phyloP scores from a whole-genome alignment of 768 basidiomycete species.

The Gymnopilus dilepis region DNA sequence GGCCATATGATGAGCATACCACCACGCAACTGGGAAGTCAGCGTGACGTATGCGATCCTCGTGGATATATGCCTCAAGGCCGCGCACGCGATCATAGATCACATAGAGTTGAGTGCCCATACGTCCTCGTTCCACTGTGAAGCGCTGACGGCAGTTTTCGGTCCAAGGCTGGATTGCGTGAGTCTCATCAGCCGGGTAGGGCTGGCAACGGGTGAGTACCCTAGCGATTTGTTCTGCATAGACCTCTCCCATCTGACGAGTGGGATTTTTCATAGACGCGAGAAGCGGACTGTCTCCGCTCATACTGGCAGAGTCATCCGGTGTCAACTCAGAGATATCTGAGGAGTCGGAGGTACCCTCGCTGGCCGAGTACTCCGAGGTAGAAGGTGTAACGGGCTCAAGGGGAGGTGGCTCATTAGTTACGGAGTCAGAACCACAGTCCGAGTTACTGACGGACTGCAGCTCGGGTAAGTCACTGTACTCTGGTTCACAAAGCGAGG shows the following conservation, averaged over 20 bases:
- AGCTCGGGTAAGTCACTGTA: too few species aligned
- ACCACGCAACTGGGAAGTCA: neutral
- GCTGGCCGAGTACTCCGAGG: too few species aligned
- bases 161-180: neutral
- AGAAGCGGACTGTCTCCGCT: too few species aligned
- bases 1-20: neutral
- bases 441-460: too few species aligned
- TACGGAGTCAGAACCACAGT: too few species aligned
- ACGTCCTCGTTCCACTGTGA: neutral
- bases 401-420: too few species aligned
- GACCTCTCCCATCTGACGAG: neutral
- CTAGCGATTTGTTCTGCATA: neutral
- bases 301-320: too few species aligned
- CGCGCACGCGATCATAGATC: neutral
- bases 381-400: too few species aligned
- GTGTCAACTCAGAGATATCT: too few species aligned
- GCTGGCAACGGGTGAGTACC: neutral
- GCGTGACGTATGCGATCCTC: neutral
- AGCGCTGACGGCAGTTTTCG: neutral
- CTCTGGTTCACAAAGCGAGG: too few species aligned
- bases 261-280: too few species aligned
- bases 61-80: neutral
- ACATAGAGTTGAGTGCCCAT: neutral
- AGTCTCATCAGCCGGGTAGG: neutral
- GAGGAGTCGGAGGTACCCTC: too few species aligned